Evolutionary conservation across 768 basidiomycete species (phyloP).

Genomic region (Calocybe cyanea): DNA sequence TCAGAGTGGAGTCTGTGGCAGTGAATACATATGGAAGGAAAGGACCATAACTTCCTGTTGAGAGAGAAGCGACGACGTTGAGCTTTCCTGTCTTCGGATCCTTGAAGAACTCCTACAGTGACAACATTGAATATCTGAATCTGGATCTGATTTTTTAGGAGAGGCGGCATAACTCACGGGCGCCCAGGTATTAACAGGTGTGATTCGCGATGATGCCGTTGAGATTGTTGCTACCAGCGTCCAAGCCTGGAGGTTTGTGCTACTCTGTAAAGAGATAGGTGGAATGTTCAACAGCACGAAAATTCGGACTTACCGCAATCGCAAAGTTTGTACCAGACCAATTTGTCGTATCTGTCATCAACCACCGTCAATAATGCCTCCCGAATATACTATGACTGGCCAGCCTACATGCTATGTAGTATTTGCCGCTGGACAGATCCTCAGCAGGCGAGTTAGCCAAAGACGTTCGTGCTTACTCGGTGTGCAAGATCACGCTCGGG

Average conservation of each 20-base stretch:
- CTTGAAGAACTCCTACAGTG: constrained; percentile 31
- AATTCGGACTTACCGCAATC: constrained; percentile 24
- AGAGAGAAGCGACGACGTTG: constrained; percentile 31
- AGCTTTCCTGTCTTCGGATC: constrained; percentile 29
- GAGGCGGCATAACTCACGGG: constrained; percentile 17
- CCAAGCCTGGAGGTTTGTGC: constrained; percentile 27
- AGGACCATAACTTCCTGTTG: constrained; percentile 32
- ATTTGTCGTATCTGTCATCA: constrained; percentile 25
- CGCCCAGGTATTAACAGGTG: constrained; percentile 31
- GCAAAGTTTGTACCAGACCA: constrained; percentile 33
- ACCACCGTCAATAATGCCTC: background rate
- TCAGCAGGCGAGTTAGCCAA: background rate
- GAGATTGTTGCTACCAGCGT: constrained; percentile 24
- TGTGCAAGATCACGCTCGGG: constrained; percentile 31
- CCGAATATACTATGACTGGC: background rate
- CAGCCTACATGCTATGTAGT: constrained; percentile 29
- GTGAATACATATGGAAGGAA: constrained; percentile 33
- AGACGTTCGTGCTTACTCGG: constrained; percentile 22
- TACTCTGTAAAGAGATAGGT: constrained; percentile 19
- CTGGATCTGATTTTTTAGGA: no score
- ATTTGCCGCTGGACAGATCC: constrained; percentile 23
- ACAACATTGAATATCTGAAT: background rate
- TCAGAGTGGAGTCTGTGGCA: constrained; percentile 26
- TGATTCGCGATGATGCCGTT: constrained; percentile 25
- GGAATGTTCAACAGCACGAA: background rate